phyloP scores from a whole-genome alignment of 495 filamentous ascomycete species.

The Pyrenula massariospora region DNA sequence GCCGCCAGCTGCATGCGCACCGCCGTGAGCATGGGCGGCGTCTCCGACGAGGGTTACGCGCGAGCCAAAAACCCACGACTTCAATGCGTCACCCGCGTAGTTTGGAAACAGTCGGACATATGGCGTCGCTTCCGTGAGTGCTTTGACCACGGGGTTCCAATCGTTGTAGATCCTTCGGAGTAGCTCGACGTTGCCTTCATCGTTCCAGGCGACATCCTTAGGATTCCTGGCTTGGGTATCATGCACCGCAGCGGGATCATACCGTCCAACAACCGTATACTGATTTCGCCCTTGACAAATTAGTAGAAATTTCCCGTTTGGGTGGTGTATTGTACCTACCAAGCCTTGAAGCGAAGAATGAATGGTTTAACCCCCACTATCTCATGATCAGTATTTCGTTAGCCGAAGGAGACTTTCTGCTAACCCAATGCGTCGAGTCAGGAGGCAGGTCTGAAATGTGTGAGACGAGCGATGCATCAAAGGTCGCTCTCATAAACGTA shows the following conservation, averaged over 20 bases:
- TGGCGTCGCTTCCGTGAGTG: conserved; percentile 28
- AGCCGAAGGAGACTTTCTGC: too few species aligned
- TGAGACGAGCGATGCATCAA: too few species aligned
- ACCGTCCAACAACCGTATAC: conserved; percentile 36
- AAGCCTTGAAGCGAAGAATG: conserved; percentile 34
- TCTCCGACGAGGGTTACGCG: conserved; percentile 32
- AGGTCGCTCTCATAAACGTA: conserved; percentile 31
- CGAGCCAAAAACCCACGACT: conserved; percentile 28
- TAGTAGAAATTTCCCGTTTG: conserved; percentile 1
- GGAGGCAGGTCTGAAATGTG: too few species aligned
- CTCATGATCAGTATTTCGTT: too few species aligned
- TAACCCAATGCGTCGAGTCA: too few species aligned
- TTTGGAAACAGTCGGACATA: conserved; percentile 32
- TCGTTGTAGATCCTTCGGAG: conserved; percentile 25
- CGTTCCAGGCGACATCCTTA: conserved; percentile 26
- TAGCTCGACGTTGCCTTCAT: conserved; percentile 22
- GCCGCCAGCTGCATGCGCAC: conserved; percentile 36
- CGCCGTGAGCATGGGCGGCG: conserved; percentile 38
- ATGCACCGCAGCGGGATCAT: too few species aligned
- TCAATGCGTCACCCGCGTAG: conserved; percentile 22
- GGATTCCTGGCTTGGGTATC: too few species aligned
- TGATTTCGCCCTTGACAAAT: conserved; percentile 16
- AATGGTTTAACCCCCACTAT: too few species aligned
- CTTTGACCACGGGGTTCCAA: conserved; percentile 31
- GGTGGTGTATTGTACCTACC: conserved; percentile 14